Evolutionary conservation across 164 flowering plant species (phyloP), one percentile per base, ranked within the genome.

Genomic region (Warburgia ugandensis): DNA sequence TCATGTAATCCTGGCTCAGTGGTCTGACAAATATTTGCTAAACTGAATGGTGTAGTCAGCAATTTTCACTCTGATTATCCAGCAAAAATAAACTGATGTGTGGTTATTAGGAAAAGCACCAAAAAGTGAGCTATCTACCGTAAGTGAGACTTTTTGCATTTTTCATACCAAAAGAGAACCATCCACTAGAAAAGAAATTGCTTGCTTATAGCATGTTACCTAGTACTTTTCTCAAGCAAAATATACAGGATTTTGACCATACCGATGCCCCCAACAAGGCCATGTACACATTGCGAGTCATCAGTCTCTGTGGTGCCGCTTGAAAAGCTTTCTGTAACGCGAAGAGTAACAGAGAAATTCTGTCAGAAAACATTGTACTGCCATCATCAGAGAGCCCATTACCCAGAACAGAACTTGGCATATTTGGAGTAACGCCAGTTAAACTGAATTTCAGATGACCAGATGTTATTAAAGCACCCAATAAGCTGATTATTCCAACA

Each of bases 311-410:
- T 23, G 99, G 97, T 63, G 95, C 95, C 16, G 95, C 94, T 72
- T 88, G 97, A 53, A 92, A 84, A 65, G 87, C 97, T 72, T 78
- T 92, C 47, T 82, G 94, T 46, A 92, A 65, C 54, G 95, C 89
- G 79, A 81, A 92, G 56, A 80, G 85, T 23, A 88, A 66, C 54
- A 92, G 84, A 52, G 92, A 71, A 65, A 92, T 79, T 72, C 78
- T 92, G 68, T 88, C 99, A 58, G 79, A 85, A 71, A 84, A 84
- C 99, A 92, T 88, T 19, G 79, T 74, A 37, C 86, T 75, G 33
- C 85, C 77, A 37, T 80, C 81, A 41, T 79, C 91, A 52, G 70
- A 78, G 56, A 82, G 50, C 48, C 73, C 94, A 73, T 58, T 67
- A 55, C 75, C 68, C 23, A 66, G 29, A 51, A 83, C 29, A 67